Percentiles rank a stretch among this genome's conserved stretches.
phyloP scores from a whole-genome alignment of 208 protist genomes.

The Tritrichomonas musculus region DNA sequence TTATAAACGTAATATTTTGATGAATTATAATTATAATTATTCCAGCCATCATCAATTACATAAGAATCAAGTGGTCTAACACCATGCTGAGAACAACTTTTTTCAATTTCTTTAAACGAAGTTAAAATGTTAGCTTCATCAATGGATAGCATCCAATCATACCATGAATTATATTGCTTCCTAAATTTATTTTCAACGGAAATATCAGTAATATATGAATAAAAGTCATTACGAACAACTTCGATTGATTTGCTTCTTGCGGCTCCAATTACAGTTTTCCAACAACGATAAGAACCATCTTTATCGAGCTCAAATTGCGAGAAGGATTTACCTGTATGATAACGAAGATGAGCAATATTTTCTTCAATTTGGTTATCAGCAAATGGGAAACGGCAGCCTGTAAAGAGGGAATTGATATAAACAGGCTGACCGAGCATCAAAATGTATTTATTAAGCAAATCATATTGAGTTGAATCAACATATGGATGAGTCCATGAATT shows the following conservation, averaged over 20 bases:
- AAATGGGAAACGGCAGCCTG: background rate
- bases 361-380: background rate
- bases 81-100: background rate
- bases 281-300: background rate
- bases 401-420: background rate
- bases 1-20: background rate
- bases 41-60: background rate
- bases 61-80: background rate
- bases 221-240: background rate
- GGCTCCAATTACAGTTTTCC: background rate
- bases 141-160: background rate
- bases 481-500: background rate
- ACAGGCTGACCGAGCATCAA: background rate
- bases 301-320: background rate
- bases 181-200: background rate
- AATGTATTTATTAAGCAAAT: background rate
- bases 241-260: background rate
- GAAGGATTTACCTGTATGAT: background rate
- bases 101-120: background rate
- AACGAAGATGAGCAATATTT: background rate
- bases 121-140: background rate
- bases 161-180: background rate
- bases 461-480: background rate
- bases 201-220: background rate
- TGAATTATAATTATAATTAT: background rate